Percentiles rank a stretch among this genome's conserved stretches.
phyloP scores from a whole-genome alignment of 352 stramenopile species.

The Globisporangium parvum region DNA sequence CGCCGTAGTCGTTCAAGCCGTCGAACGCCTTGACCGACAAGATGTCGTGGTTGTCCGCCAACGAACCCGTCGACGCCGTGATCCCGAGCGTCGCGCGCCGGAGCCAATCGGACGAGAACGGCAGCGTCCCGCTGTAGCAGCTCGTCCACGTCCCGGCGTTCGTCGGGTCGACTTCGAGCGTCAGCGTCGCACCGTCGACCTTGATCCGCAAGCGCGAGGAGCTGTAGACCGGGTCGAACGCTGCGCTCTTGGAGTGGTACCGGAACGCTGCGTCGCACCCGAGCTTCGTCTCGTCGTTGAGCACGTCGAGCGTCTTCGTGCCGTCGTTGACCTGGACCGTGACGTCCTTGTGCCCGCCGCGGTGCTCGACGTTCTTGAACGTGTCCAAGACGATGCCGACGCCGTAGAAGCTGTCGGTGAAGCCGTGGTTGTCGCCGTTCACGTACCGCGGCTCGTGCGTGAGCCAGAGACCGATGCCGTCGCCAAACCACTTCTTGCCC shows the following conservation, averaged over 20 bases:
- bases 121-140: conserved; percentile 63
- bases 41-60: conserved; percentile 84
- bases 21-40: conserved; percentile 62
- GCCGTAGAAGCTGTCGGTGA: conserved; percentile 62
- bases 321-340: conserved; percentile 76
- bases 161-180: conserved; percentile 59
- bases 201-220: conserved; percentile 60
- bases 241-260: conserved; percentile 63
- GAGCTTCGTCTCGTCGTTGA: conserved; percentile 69
- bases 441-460: conserved; percentile 46
- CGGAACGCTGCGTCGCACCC: conserved; percentile 74
- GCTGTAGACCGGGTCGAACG: conserved; percentile 70
- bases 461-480: conserved; percentile 72
- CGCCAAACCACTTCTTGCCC: conserved; percentile 73
- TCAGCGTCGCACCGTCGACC: conserved; percentile 42
- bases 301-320: conserved; percentile 53
- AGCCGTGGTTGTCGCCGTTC: conserved; percentile 70
- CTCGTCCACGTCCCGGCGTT: conserved; percentile 45
- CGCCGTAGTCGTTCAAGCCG: conserved; percentile 43
- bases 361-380: conserved; percentile 76
- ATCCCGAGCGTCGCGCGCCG: conserved; percentile 56
- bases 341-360: conserved; percentile 75
- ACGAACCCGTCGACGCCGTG: conserved; percentile 64
- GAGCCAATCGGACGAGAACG: conserved; percentile 66
- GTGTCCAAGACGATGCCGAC: conserved; percentile 75